These are phyloP conservation scores for Geosmithia morbida DNA, from an alignment of 2,329 filamentous ascomycete genomes.

Conservation along the genomic window DNA sequence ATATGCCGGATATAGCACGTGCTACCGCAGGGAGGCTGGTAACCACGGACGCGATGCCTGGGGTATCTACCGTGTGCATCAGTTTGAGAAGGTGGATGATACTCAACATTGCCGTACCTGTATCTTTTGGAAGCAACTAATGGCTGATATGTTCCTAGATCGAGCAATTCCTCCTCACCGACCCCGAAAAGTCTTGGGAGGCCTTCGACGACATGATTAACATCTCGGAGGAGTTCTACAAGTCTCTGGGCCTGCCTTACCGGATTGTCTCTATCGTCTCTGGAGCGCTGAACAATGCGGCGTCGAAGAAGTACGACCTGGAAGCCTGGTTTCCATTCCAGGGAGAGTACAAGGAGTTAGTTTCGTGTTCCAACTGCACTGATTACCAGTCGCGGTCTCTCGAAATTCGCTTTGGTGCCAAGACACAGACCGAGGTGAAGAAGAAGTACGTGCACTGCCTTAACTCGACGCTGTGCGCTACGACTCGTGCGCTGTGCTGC, in stretches of 20 bases:
- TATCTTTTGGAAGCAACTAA: conserved; percentile 1
- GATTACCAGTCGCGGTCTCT: conserved; percentile 93
- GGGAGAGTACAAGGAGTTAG: conserved; percentile 95
- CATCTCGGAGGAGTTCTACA: conserved; percentile 87
- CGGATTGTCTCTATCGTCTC: conserved; percentile 89
- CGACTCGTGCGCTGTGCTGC: conserved; percentile 85
- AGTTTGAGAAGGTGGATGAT: conserved; percentile 70
- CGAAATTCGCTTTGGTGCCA: conserved; percentile 81
- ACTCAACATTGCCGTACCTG: neutral
- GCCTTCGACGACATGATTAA: conserved; percentile 88
- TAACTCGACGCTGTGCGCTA: conserved; percentile 82
- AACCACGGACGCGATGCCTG: conserved; percentile 78
- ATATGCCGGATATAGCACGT: conserved; percentile 84
- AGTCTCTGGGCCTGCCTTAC: conserved; percentile 79
- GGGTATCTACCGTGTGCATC: conserved; percentile 96
- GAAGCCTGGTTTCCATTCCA: conserved; percentile 97
- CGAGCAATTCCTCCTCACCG: conserved; percentile 67
- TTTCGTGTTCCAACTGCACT: conserved; percentile 95
- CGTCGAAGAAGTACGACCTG: conserved; percentile 84
- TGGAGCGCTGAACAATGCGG: conserved; percentile 70
- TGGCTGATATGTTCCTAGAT: conserved; percentile 20
- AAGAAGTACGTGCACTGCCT: conserved; percentile 94
- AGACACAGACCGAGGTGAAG: conserved; percentile 65
- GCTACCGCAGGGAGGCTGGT: conserved; percentile 91
- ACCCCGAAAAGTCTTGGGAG: conserved; percentile 85